These are phyloP conservation scores for Mrakia blollopis DNA, from an alignment of 768 basidiomycete species.

Conservation along the genomic window DNA sequence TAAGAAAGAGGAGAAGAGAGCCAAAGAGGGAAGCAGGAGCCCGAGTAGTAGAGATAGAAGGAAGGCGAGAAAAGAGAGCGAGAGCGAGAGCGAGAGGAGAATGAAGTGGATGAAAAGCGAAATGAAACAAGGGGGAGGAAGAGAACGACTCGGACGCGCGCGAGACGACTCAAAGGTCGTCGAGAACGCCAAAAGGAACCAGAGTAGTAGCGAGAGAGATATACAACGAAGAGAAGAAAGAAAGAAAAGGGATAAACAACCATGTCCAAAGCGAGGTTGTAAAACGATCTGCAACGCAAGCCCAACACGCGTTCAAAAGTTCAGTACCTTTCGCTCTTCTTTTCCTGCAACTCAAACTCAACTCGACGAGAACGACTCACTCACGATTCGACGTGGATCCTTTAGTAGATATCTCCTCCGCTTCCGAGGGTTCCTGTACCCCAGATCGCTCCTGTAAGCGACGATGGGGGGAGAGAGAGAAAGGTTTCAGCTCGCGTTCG, in stretches of 20 bases:
- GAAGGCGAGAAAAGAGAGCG: background rate
- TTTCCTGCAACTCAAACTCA: no score
- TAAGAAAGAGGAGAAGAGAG: background rate
- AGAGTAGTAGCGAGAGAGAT: no score
- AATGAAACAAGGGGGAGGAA: background rate
- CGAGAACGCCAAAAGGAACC: no score
- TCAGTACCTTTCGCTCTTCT: background rate
- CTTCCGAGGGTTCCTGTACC: background rate
- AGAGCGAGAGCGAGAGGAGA: background rate
- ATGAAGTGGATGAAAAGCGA: background rate
- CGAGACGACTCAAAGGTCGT: no score
- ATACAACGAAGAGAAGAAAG: background rate
- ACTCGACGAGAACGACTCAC: no score
- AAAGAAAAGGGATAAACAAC: slow-evolving; percentile 33
- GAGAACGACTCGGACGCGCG: no score
- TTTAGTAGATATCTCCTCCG: background rate
- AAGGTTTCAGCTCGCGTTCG: slow-evolving; percentile 13
- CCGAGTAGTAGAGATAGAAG: no score
- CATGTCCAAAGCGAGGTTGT: no score
- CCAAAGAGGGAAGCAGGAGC: no score
- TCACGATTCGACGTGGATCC: no score
- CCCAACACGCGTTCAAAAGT: slow-evolving; percentile 1
- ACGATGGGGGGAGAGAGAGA: no score
- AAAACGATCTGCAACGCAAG: background rate
- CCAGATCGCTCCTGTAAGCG: background rate